Evolutionary conservation across 768 basidiomycete species (phyloP).

Genomic region (Tricholoma sp.): DNA sequence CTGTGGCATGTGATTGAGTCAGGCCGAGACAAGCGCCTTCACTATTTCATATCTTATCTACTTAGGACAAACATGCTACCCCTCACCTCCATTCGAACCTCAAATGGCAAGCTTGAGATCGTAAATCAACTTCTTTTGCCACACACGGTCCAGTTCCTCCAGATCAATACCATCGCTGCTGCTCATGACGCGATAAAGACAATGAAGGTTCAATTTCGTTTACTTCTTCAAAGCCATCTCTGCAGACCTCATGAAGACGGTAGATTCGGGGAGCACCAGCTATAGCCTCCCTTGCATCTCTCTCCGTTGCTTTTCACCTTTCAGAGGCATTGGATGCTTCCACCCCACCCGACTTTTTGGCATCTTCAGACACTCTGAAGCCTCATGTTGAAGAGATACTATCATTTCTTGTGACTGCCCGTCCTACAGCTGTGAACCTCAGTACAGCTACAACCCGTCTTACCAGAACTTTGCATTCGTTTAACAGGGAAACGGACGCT

Average conservation of each 20-base stretch:
- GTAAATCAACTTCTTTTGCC: slow-evolving; percentile 88
- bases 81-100: slow-evolving; percentile 37
- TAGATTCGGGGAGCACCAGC: slow-evolving; percentile 87
- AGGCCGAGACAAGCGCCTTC: too few species aligned
- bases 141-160: slow-evolving; percentile 58
- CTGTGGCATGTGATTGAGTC: slow-evolving; percentile 20
- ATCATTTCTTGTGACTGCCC: slow-evolving; percentile 73
- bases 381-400: slow-evolving; percentile 54
- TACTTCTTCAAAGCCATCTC: slow-evolving; percentile 4
- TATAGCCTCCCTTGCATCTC: slow-evolving; percentile 87
- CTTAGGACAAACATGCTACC: slow-evolving; percentile 6
- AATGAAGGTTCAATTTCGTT: slow-evolving; percentile 66
- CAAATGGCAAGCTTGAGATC: slow-evolving; percentile 60
- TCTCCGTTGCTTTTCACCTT: slow-evolving; percentile 67
- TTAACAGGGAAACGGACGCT: slow-evolving; percentile 38
- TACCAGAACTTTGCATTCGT: slow-evolving; percentile 38
- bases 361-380: slow-evolving; percentile 46
- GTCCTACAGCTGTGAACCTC: slow-evolving; percentile 97
- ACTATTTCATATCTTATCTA: background rate
- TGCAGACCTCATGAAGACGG: slow-evolving; percentile 5
- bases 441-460: slow-evolving; percentile 80
- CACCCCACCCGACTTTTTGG: slow-evolving; percentile 49
- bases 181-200: slow-evolving; percentile 93
- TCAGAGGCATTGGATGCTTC: slow-evolving; percentile 43
- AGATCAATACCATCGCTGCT: slow-evolving; percentile 68